phyloP scores from a whole-genome alignment of 192 early-diverging fungal species.

The Phycomyces blakesleeanus region DNA sequence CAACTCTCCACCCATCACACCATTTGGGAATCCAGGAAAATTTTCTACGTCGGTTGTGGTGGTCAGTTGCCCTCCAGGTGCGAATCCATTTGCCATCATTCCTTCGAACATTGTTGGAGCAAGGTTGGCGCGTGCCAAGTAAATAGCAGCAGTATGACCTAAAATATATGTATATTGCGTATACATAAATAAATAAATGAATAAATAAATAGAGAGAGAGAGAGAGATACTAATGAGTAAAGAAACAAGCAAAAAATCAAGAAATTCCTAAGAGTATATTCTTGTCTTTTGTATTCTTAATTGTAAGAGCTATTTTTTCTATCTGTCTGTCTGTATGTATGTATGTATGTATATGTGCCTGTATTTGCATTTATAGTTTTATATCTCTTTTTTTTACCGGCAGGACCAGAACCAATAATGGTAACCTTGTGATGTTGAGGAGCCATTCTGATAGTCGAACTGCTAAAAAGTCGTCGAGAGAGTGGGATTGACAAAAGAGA shows the following conservation, averaged over 20 bases:
- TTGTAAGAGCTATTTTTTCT: too few relatives aligned
- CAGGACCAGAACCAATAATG: constrained; percentile 91
- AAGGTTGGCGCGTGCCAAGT: constrained; percentile 90
- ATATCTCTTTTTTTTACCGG: constrained; percentile 49
- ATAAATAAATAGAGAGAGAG: too few relatives aligned
- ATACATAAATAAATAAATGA: too few relatives aligned
- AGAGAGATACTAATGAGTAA: neutral
- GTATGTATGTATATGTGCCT: neutral
- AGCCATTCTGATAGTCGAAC: constrained; percentile 14
- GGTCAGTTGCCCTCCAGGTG: constrained; percentile 68
- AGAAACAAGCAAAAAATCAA: neutral
- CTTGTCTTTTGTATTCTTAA: too few relatives aligned
- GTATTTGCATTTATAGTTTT: neutral
- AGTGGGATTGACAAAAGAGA: neutral
- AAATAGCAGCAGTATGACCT: constrained; percentile 94
- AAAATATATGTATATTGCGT: neutral
- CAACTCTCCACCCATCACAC: constrained; percentile 81
- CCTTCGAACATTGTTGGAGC: constrained; percentile 93
- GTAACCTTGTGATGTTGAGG: constrained; percentile 50
- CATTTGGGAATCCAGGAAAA: constrained; percentile 92
- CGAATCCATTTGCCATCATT: constrained; percentile 85
- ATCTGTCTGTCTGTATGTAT: neutral
- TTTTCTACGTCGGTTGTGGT: constrained; percentile 98
- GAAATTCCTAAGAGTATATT: too few relatives aligned
- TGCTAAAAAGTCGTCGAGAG: neutral